Base-by-base conservation (phyloP, 2,329 filamentous ascomycete species). In the Trichoderma semiorbis region DNA sequence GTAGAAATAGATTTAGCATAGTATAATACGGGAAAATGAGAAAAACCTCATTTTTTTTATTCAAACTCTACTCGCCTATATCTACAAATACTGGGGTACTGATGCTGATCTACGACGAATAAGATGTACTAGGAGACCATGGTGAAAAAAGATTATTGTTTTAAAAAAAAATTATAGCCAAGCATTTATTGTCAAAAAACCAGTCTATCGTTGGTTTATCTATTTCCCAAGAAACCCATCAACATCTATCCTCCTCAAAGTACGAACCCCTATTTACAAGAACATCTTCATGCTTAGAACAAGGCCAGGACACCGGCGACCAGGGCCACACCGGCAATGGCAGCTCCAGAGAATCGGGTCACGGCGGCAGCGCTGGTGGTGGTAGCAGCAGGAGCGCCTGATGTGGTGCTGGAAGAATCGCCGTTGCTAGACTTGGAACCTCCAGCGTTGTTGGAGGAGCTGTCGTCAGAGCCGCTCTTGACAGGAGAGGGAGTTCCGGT, bases 291-390 rank as follows among this genome's bases (percentile, higher is more conserved):
- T 6, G 34, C 28, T 73, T 75, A 75, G 26, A 75, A 60, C 39
- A 75, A 65, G n/a, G 73, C 63, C 18, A 67, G 28, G 21, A 24
- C 61, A 18, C 72, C 74, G 21, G 72, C 73, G 32, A 74, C 10
- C 21, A 74, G 26, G 34, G 74, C 73, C 7, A 74, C 47, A 60
- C 71, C 74, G 21, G 73, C 70, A 71, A 66, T 74, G 62, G 72
- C 73, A 57, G 64, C 74, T 12, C 70, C 74, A 21, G 74, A 75
- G 32, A 74, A n/a, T 43, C 65, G 71, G 26, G 65, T 58, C 28
- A 73, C 66, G 32, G 67, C 34, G 26, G 47, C 69, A 5, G 36
- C 61, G 26, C 24, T 55, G 43, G 62, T 68, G 36, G 66, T 61
- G 18, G 32, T 28, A 16, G 73, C 50, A 34, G 67, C 43, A n/a